These are phyloP conservation scores for Cicer pinnatifidum DNA, from an alignment of 306 rosid species.

Conservation along the genomic window DNA sequence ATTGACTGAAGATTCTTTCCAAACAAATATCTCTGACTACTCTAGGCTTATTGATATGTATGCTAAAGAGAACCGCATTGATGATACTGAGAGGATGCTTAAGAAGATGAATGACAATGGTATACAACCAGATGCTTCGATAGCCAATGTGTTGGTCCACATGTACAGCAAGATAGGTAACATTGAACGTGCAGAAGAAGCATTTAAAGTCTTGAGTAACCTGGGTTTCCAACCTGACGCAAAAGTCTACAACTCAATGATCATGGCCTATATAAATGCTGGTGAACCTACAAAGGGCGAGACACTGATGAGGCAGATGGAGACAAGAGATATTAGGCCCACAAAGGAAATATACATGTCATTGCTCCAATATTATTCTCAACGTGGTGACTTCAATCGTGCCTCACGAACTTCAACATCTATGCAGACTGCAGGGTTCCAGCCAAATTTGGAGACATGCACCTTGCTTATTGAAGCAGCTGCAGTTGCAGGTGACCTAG, in stretches of 20 bases:
- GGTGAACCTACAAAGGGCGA: conserved; percentile 59
- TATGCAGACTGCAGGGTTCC: conserved; percentile 68
- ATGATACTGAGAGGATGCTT: conserved; percentile 78
- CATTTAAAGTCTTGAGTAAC: conserved; percentile 63
- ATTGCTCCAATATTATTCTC: conserved; percentile 65
- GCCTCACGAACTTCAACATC: conserved; percentile 56
- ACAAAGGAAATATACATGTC: conserved; percentile 69
- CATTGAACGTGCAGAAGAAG: conserved; percentile 64
- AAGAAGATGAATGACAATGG: conserved; percentile 76
- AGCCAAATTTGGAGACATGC: conserved; percentile 60
- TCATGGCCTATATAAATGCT: conserved; percentile 70
- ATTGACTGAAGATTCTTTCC: conserved; percentile 75
- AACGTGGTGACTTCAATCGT: conserved; percentile 51
- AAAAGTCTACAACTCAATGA: conserved; percentile 68
- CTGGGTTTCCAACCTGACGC: conserved; percentile 74
- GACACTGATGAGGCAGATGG: conserved; percentile 71
- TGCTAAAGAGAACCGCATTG: conserved; percentile 65
- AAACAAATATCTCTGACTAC: conserved; percentile 72
- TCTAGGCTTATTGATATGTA: conserved; percentile 68
- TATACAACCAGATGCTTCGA: conserved; percentile 58
- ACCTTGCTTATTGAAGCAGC: conserved; percentile 71
- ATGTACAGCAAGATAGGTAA: conserved; percentile 84
- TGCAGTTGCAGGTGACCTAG: conserved; percentile 54
- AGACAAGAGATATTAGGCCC: conserved; percentile 58
- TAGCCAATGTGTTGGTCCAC: conserved; percentile 61